Conservation (phyloP, 192 early-diverging fungal species). For the Funneliformis mosseae region DNA sequence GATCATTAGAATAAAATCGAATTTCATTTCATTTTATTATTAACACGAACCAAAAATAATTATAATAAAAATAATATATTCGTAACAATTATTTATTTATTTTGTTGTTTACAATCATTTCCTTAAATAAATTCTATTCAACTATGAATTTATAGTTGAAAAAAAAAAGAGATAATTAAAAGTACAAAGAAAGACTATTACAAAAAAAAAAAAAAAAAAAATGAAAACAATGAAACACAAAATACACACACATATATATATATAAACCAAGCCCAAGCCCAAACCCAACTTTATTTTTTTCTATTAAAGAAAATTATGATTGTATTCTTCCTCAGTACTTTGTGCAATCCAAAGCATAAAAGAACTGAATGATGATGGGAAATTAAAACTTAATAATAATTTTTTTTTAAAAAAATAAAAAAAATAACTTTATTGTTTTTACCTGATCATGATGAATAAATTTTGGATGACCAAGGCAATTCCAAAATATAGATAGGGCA, state of each 20-base stretch:
- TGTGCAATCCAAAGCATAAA: conserved; percentile 48
- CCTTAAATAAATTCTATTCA: not conserved
- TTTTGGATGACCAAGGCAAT: conserved; percentile 32
- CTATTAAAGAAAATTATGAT: conserved; percentile 34
- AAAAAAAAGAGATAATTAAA: not conserved
- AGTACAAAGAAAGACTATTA: not conserved
- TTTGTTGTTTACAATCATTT: no score
- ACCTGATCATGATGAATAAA: conserved; percentile 34
- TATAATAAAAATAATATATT: no score
- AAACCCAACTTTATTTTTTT: not conserved
- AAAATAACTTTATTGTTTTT: not conserved
- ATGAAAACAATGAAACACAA: no score
- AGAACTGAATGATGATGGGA: conserved; percentile 32
- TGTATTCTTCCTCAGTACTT: conserved; percentile 40
- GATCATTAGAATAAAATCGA: no score
- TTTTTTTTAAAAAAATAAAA: not conserved
- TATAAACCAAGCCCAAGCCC: no score
- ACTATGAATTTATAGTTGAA: not conserved
- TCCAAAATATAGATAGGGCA: conserved; percentile 34
- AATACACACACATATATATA: no score
- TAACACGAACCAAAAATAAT: no score
- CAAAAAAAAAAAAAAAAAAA: not conserved
- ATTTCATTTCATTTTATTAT: no score
- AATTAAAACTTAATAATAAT: not conserved
- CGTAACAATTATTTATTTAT: no score